phyloP scores from a whole-genome alignment of 2,329 filamentous ascomycete species.

The Zasmidium cellare region DNA sequence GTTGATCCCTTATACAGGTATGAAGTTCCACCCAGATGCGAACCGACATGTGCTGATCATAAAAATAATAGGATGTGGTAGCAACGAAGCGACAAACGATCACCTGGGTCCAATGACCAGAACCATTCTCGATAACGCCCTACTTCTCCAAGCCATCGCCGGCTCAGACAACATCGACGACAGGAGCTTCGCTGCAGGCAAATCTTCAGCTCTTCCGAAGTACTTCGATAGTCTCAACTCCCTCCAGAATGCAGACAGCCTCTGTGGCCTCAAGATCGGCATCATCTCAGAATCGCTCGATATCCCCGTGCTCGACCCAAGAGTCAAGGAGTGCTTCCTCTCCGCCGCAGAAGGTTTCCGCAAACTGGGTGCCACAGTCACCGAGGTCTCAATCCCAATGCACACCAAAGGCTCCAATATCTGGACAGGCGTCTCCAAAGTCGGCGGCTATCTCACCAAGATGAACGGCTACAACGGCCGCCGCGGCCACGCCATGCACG shows the following conservation, averaged over 20 bases:
- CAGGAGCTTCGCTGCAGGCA: slow-evolving; percentile 34
- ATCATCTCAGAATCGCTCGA: slow-evolving; percentile 46
- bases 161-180: slow-evolving; percentile 52
- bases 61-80: slow-evolving; percentile 38
- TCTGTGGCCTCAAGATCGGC: slow-evolving; percentile 40
- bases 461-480: slow-evolving; percentile 43
- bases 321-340: slow-evolving; percentile 41
- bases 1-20: slow-evolving; percentile 49
- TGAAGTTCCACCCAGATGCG: not conserved
- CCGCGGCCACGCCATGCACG: slow-evolving; percentile 50
- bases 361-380: slow-evolving; percentile 44
- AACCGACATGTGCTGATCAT: not conserved
- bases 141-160: slow-evolving; percentile 47
- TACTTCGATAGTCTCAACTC: slow-evolving; percentile 29
- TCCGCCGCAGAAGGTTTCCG: slow-evolving; percentile 38
- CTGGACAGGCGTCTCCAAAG: slow-evolving; percentile 49
- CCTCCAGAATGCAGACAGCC: slow-evolving; percentile 19
- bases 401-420: slow-evolving; percentile 51
- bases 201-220: slow-evolving; percentile 26
- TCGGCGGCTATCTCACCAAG: slow-evolving; percentile 46
- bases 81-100: slow-evolving; percentile 46
- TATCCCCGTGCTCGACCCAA: slow-evolving; percentile 36
- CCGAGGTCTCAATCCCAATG: slow-evolving; percentile 47
- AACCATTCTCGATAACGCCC: slow-evolving; percentile 45
- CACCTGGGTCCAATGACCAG: slow-evolving; percentile 49